Evolutionary conservation across 495 filamentous ascomycete species (phyloP).

Genomic region (Penicillium salamii): DNA sequence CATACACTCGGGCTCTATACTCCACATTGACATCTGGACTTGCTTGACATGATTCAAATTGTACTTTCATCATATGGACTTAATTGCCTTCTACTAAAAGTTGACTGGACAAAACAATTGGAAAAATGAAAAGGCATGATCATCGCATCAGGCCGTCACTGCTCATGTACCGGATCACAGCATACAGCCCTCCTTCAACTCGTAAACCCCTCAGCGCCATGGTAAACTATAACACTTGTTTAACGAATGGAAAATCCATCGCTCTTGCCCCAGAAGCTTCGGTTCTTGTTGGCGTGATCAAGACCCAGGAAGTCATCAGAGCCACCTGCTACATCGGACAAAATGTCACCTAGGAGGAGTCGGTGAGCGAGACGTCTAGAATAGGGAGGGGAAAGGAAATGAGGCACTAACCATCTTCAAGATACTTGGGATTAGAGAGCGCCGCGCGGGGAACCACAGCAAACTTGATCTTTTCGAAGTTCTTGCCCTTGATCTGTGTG

Average conservation of each 20-base stretch:
- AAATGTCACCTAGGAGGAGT: conserved; percentile 66
- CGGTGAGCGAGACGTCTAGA: conserved; percentile 9
- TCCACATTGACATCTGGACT: background rate
- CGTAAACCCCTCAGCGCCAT: conserved; percentile 19
- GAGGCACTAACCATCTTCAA: conserved; percentile 76
- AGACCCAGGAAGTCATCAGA: conserved; percentile 82
- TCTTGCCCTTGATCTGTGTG: conserved; percentile 94
- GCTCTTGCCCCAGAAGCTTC: conserved; percentile 55
- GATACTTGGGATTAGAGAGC: conserved; percentile 74
- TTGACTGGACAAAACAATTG: conserved; percentile 6
- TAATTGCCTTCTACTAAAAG: conserved; percentile 20
- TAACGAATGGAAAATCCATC: conserved; percentile 69
- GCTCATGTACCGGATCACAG: conserved; percentile 27
- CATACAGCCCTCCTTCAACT: conserved; percentile 18
- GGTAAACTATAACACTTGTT: conserved; percentile 21
- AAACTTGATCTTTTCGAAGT: conserved; percentile 98
- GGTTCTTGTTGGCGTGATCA: conserved; percentile 80
- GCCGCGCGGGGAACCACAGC: conserved; percentile 67
- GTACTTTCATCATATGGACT: conserved; percentile 12
- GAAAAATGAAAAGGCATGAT: conserved; percentile 13
- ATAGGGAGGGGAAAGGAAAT: background rate
- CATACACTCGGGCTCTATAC: background rate
- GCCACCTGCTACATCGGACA: conserved; percentile 66
- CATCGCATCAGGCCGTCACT: conserved; percentile 21
- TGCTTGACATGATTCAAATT: background rate